Evolutionary conservation across 257 asterid species (phyloP).

Genomic region (Ilex asprella): DNA sequence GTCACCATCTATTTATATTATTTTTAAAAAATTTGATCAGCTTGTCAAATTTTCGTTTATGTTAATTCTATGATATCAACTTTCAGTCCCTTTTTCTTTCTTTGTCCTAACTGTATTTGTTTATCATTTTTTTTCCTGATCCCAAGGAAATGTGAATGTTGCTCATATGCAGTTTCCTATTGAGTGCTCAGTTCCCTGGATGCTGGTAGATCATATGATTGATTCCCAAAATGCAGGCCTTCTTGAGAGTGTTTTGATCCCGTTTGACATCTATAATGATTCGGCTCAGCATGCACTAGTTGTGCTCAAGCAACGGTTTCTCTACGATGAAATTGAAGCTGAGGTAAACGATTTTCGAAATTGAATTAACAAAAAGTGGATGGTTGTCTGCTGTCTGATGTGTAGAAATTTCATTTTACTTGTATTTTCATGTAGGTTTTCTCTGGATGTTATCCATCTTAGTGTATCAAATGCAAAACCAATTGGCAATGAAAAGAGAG

Average conservation of each 20-base stretch:
- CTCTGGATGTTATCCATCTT: too few relatives aligned
- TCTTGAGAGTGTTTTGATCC: constrained; percentile 82
- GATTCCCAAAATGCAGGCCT: constrained; percentile 79
- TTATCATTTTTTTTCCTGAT: too few relatives aligned
- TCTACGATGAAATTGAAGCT: constrained; percentile 98
- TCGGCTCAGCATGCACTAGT: constrained; percentile 95
- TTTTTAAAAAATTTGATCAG: too few relatives aligned
- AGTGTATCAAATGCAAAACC: too few relatives aligned
- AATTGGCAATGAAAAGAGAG: too few relatives aligned
- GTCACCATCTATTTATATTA: too few relatives aligned
- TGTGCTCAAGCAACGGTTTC: constrained; percentile 92
- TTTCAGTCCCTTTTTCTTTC: constrained; percentile 2
- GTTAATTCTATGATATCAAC: not conserved
- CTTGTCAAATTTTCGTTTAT: not conserved
- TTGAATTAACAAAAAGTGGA: not conserved
- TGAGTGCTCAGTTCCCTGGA: constrained; percentile 99
- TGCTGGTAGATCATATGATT: constrained; percentile 91
- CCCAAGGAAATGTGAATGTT: constrained; percentile 2
- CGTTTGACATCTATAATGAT: constrained; percentile 95
- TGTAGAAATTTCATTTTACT: not conserved
- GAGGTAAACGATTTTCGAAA: constrained; percentile 51
- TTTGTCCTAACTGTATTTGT: not conserved
- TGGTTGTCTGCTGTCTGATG: not conserved
- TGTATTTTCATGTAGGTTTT: too few relatives aligned
- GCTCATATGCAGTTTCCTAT: constrained; percentile 74